phyloP scores from a whole-genome alignment of 805 yeast species.

The Tetrapisispora arboricola region DNA sequence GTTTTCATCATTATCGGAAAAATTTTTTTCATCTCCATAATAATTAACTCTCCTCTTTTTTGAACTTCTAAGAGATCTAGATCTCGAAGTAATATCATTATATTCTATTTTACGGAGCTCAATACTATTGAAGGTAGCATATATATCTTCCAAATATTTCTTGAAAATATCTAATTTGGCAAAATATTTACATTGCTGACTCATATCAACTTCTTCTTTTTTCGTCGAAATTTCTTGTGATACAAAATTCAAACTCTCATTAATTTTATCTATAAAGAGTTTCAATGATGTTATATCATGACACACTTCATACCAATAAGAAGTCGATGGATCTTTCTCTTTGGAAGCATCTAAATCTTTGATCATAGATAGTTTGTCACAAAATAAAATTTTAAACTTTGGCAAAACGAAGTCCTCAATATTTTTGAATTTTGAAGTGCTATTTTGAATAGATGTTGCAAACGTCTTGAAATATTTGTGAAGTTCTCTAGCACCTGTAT shows the following conservation, averaged over 20 bases:
- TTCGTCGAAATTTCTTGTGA: background rate
- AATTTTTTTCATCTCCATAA: constrained; percentile 9
- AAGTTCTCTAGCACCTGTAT: constrained; percentile 10
- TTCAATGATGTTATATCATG: constrained; percentile 13
- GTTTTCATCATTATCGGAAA: constrained; percentile 13
- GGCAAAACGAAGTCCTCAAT: constrained; percentile 8
- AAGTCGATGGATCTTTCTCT: background rate
- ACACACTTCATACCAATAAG: constrained; percentile 22
- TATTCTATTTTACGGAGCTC: constrained; percentile 57
- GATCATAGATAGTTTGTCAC: constrained; percentile 16
- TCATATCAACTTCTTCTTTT: background rate
- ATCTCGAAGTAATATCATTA: constrained; percentile 22
- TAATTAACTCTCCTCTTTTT: constrained; percentile 18
- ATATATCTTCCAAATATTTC: constrained; percentile 12
- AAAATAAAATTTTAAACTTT: constrained; percentile 17
- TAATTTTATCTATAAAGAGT: constrained; percentile 9
- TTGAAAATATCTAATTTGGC: constrained; percentile 10
- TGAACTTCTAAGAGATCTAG: constrained; percentile 22
- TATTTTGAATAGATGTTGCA: constrained; percentile 8
- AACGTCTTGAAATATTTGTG: constrained; percentile 9
- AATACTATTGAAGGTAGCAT: constrained; percentile 44
- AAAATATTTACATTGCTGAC: background rate
- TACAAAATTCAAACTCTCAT: constrained; percentile 2
- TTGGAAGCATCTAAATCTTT: constrained; percentile 7
- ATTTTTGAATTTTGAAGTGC: constrained; percentile 12